Evolutionary conservation across 345 rosid genomes (phyloP), one percentile per base, ranked within the genome.

Genomic region (Murraya koenigii): DNA sequence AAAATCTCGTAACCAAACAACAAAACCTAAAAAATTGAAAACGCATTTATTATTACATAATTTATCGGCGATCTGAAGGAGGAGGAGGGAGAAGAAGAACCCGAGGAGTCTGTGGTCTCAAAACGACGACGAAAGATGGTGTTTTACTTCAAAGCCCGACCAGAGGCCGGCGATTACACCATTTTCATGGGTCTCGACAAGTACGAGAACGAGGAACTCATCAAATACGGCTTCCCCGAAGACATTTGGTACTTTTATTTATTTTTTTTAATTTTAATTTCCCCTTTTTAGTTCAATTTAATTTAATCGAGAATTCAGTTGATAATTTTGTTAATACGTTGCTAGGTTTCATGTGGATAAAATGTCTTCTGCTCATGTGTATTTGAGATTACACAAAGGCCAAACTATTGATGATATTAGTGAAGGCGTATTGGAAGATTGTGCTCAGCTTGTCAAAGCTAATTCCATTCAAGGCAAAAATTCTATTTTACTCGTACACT

Each of bases 281-380:
- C 44, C 4, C 0, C 56, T 7, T 10, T 74, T 38, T 61, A 32
- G 58, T 52, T 4, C 11, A 7, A 47, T 47, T 47, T 64, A 44
- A n/a, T 47, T n/a, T 11, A 6, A 13, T 1, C 22, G 23, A 8
- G 70, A 2, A n/a, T 7, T 47, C 23, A 10, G 5, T 8, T 30
- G 38, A 47, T 25, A 13, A 38, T 14, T 26, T 35, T 38, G 47
- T 64, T 60, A 32, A 49, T 52, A 19, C 44, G 8, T 72, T 78
- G 66, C 28, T 84, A 96, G 99, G 99, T 96, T 96, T 79, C 99
- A 96, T 78, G 98, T 96, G 69, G 99, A 96, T 78, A 94, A 94
- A 81, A 96, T 96, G 98, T 96, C 99, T 39, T 96, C 99, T 33
- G 98, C 98, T 35, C 99, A 96, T 85, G 99, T 96, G 80, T 96